Evolutionary conservation across 805 yeast genomes (phyloP), one percentile per base, ranked within the genome.

Genomic region (Vanderwaltozyma verrucispora): DNA sequence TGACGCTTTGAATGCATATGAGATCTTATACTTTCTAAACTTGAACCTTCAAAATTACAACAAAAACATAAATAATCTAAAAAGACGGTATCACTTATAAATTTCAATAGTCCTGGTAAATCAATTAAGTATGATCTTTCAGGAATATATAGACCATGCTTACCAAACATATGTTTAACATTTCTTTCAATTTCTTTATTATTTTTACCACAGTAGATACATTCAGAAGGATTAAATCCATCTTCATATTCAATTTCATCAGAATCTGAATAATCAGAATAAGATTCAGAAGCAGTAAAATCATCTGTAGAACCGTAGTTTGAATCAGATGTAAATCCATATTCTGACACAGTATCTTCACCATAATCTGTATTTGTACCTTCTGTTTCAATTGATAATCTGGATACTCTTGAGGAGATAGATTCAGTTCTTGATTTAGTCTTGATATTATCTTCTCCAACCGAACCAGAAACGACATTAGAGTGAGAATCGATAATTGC

Each of bases 1-100:
- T 92, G 99, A 40, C 86, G 76, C 60, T 92, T 92, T 8, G 81
- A 71, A 4, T 68, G 50, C 82, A 86, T 80, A 59, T 92, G 99
- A 30, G 85, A 92, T 48, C 95, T 77, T 10, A 84, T 87, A 42
- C 95, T 82, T 51, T 84, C 94, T 23, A 89, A 54, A 37, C 77
- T 75, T 43, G 74, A 72, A n/a, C 97, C 97, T 59, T 83, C 81
- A 55, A 78, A 92, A 24, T 68, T 67, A 58, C 99, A 92, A 37
- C 75, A 72, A 33, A 89, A 60, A 57, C 98, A 92, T 46, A 80
- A 73, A 47, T 84, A 79, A 28, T 96, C 96, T 31, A 78, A 69
- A 9, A 88, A 82, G 38, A 89, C 75, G 49, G 81, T 79, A 46
- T 86, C 92, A 30, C 82, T 84, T 41, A 92, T 60, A 52, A 83